Base-by-base conservation (phyloP, 495 filamentous ascomycete species). In the Neurospora sp. region DNA sequence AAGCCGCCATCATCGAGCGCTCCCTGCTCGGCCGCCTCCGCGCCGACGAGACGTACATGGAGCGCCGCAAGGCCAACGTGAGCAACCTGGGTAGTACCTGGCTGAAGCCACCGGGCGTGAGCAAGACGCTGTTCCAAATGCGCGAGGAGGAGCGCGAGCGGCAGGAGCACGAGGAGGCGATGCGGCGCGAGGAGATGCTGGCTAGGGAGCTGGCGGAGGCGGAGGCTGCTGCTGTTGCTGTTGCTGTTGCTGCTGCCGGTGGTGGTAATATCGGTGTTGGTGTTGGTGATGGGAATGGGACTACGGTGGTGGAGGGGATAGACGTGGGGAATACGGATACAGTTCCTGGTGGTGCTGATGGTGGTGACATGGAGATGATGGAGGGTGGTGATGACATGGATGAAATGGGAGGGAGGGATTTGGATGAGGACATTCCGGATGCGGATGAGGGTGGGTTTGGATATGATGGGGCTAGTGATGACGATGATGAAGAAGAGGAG, bases 81-180 rank as follows among this genome's bases (percentile, higher is more conserved):
- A 86, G 88, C 22, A 90, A 89, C 72, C 93, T 93, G 76, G 93
- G 93, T 70, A 87, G 84, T 75, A 87, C 87, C 38, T 96, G 93
- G 93, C 89, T 96, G 74, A 89, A 87, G 70, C 93, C 93, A 10
- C 91, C 91, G 0, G 93, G 93, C 9, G 86, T 93, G 45, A 73
- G 85, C 27, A 95, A 94, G 83, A 94, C 93, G 10, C 85, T 93
- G 75, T 87, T 92, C 73, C 91, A 91, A 71, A 84, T 92, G 79
- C 89, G 88, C 72, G 93, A 94, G 77, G 93, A 95, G 84, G 85
- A 89, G 37, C 88, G 90, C 22, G 93, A 96, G 83, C 85, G 89
- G 45, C 90, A 92, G 76, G 93, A 96, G 79, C 89, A 92, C n/a
- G 86, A 91, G 68, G 89, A 90, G 70, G 90, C 89, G 0, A 79